Base-by-base conservation (phyloP, 345 rosid genomes). In the Euphorbia pulcherrima region DNA sequence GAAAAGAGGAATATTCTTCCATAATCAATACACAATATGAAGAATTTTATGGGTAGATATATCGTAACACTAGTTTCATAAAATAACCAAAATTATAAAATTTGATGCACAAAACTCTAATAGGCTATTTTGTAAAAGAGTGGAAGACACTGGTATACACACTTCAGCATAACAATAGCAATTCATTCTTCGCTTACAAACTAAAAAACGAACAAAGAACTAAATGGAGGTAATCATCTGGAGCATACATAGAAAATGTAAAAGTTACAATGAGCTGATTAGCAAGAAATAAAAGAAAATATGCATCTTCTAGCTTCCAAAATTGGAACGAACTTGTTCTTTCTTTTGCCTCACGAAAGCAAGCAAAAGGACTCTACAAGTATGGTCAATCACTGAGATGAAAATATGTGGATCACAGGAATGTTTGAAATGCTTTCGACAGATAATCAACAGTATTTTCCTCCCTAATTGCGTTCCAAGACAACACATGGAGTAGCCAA, bases 261-360 rank as follows among this genome's bases (percentile, higher is more conserved):
- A 17, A 30, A 58, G 41, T 17, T 8, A 6, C 40, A 58, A 60
- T 3, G 48, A 16, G 18, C 28, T 4, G 18, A 10, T n/a, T 60
- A 9, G 20, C 17, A 8, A 60, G 41, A 23, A 29, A 16, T n/a
- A 29, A 29, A 58, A 30, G 28, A 9, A 37, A 55, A 27, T 6
- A 17, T 30, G 62, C 62, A 58, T 17, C 13, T n/a, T 60, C 40
- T 60, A 60, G 33, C 60, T 56, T 14, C 29, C 39, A 56, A 23
- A 56, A 13, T 14, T 17, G 20, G n/a, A 1, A 27, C 39, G 10
- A 28, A 56, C 0, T 28, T 56, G 2, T 56, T 16, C 39, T 7
- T 29, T 27, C 30, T 27, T 17, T 56, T 28, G 10, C 14, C 60
- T 27, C 60, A 27, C 0, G 21, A 17, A 16, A 56, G 37, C 20